A percentile compares a stretch with the other conserved stretches of the same genome.
Conservation (phyloP, 2,329 filamentous ascomycete genomes). For the Trichoderma sp. region DNA sequence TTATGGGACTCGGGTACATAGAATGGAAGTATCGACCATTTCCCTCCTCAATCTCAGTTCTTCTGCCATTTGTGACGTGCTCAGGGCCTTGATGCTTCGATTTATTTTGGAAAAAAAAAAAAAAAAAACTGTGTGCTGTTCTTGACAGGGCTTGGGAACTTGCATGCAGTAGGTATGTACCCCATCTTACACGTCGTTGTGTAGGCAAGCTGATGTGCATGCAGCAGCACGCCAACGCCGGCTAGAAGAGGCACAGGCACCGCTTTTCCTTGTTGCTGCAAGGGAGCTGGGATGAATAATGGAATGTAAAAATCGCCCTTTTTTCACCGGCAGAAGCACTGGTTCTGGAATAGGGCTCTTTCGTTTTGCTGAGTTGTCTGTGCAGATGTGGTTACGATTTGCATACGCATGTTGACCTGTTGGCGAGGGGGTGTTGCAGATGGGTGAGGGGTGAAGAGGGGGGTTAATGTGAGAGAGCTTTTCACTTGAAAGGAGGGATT, state of each 20-base stretch:
- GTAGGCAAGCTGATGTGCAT: neutral
- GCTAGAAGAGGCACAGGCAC: conserved; percentile 6
- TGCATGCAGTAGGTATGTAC: no score
- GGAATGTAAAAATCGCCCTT: no score
- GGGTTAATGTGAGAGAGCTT: neutral
- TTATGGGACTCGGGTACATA: conserved; percentile 5
- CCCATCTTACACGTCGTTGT: neutral
- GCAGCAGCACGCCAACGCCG: conserved; percentile 5
- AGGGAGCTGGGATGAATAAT: neutral
- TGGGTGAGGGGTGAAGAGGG: neutral
- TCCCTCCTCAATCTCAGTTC: neutral
- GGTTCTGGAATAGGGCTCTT: no score
- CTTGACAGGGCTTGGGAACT: no score
- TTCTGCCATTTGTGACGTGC: neutral
- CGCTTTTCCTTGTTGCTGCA: neutral
- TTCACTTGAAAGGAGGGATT: no score
- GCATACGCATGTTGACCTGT: no score
- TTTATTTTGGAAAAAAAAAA: neutral
- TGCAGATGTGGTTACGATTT: neutral
- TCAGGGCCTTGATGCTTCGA: neutral
- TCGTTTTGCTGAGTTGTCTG: conserved; percentile 10
- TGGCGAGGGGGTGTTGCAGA: neutral
- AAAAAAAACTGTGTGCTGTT: no score
- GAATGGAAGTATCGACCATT: conserved; percentile 20
- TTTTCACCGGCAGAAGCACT: neutral